Evolutionary conservation across 345 rosid species (phyloP), one percentile per base, ranked within the genome.

Genomic region (Hibiscus trionum): DNA sequence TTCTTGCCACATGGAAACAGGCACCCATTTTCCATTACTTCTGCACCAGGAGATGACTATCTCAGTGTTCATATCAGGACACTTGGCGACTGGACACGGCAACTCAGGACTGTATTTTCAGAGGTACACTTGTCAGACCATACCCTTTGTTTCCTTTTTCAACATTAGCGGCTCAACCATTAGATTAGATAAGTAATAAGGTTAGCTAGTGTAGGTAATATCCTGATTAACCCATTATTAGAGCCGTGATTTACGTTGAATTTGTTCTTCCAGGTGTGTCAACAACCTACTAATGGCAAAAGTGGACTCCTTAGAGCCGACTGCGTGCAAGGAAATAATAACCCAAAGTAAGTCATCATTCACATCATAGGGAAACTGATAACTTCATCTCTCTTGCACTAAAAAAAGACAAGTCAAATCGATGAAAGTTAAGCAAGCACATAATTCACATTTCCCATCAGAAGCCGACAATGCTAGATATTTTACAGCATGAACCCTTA

Each of bases 21-120:
- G 96, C 97, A 91, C 67, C 96, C 97, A 74, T 91, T 91, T 78
- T 91, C 96, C 9, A 91, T 91, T 42, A 89, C 97, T 11, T 88
- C 97, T 12, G 90, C 96, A n/a, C 97, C 97, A 2, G 88, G 86
- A 71, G 91, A 91, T 70, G 89, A 91, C 71, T 79, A 86, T 82
- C 71, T 91, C 4, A 91, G 97, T 33, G 90, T 88, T 62, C 96
- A 91, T 52, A 91, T 91, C 2, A 86, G 93, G 81, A 84, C 85
- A 35, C 83, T 84, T 16, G 95, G 97, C 0, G 97, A 91, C 58
- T 91, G 97, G 97, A 91, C 97, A 10, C 49, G 82, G 11, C 90
- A 86, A 47, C 97, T 91, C 47, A 78, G 79, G 84, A 84, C 86
- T 12, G 89, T 85, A 11, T 91, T 89, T 80, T 80, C 91, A 4